Base-by-base conservation (phyloP, 306 rosid genomes). In the Benincasa hispida region DNA sequence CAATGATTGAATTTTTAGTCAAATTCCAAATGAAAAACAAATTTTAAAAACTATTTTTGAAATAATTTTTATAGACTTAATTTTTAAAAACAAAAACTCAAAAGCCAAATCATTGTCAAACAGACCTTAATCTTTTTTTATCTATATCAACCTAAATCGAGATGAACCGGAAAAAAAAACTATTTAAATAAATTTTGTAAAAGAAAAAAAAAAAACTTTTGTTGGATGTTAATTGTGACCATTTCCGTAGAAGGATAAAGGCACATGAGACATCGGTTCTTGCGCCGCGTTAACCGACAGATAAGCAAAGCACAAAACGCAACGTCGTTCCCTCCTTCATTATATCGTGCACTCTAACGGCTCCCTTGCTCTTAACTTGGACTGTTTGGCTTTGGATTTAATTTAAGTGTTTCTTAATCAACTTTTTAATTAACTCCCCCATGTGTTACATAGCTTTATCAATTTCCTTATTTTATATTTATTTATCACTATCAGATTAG, bases 211-310 rank as follows among this genome's bases (percentile, higher is more conserved):
- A n/a, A n/a, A n/a, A n/a, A n/a, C n/a, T n/a, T n/a, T n/a, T n/a
- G n/a, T n/a, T n/a, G n/a, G n/a, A n/a, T n/a, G n/a, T n/a, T n/a
- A n/a, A n/a, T n/a, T n/a, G n/a, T n/a, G n/a, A n/a, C n/a, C n/a
- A n/a, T n/a, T n/a, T n/a, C n/a, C n/a, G n/a, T n/a, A 37, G 15
- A 35, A 54, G 42, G 32, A 14, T 81, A 69, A 77, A 21, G 24
- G 90, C 97, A 93, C 97, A 90, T 91, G 97, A 84, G 41, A 57
- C 51, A 53, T 79, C 97, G 85, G n/a, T 81, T 79, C 41, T 86
- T 85, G 85, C 92, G 98, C 84, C 93, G 89, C 70, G 79, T 32
- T 30, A 58, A 81, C 53, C 57, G 66, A 50, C 50, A 69, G 59
- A 63, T 62, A 76, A 50, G 76, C 21, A 6, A 2, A 19, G 37